Conservation (phyloP, 331 rosid species). For the Rhamnella rubrinervis region DNA sequence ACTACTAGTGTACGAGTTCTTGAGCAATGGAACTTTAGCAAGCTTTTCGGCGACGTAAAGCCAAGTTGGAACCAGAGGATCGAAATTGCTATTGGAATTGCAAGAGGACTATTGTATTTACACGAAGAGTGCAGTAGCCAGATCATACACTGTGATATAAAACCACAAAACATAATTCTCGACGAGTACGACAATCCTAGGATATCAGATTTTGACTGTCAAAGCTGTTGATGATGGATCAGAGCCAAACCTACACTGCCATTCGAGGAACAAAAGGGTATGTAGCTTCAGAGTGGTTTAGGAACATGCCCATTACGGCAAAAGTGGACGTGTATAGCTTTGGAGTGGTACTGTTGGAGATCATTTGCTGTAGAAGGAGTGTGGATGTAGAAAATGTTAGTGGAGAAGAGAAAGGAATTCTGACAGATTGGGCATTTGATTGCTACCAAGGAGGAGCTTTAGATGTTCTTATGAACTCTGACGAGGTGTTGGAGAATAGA, state of each 20-base stretch:
- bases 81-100: constrained; percentile 41
- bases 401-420: constrained; percentile 29
- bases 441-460: constrained; percentile 27
- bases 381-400: constrained; percentile 26
- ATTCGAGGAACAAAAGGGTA: constrained; percentile 61
- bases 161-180: constrained; percentile 56
- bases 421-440: constrained; percentile 54
- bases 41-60: constrained; percentile 33
- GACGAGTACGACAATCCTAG: constrained; percentile 35
- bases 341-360: constrained; percentile 49
- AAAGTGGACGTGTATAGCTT: constrained; percentile 61
- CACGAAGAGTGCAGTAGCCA: constrained; percentile 53
- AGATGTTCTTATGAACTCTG: constrained; percentile 29
- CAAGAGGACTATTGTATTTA: constrained; percentile 50
- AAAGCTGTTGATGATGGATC: constrained; percentile 40
- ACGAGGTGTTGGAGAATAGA: constrained; percentile 47
- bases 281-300: constrained; percentile 61
- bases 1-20: constrained; percentile 47
- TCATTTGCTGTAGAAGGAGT: constrained; percentile 39
- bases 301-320: constrained; percentile 35
- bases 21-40: constrained; percentile 52
- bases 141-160: constrained; percentile 57
- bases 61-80: constrained; percentile 49
- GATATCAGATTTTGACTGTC: constrained; percentile 48
- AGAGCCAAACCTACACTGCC: constrained; percentile 39